Percentiles rank a stretch among this genome's conserved stretches.
These are phyloP conservation scores for Scytalidium lignicola DNA, from an alignment of 2,329 filamentous ascomycete species.

Conservation along the genomic window DNA sequence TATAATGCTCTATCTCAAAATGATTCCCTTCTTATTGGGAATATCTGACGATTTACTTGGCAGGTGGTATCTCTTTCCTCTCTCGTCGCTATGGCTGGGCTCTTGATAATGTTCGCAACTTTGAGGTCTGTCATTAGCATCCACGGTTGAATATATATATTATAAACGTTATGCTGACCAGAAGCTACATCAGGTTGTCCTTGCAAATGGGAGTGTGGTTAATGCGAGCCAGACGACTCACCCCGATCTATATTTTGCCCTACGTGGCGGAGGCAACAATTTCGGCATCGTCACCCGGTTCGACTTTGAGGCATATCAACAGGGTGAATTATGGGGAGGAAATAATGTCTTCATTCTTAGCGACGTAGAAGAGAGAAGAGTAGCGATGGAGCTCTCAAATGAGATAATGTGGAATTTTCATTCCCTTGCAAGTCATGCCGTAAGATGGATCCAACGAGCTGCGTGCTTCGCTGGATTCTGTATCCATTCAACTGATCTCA, in stretches of 20 bases:
- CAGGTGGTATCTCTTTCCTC: slow-evolving; percentile 14
- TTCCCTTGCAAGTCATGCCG: not conserved
- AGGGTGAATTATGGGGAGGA: slow-evolving; percentile 8
- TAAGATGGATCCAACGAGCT: not conserved
- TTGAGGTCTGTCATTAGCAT: slow-evolving; percentile 7
- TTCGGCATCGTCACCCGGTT: slow-evolving; percentile 48
- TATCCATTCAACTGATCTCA: not conserved
- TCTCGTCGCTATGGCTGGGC: slow-evolving; percentile 13
- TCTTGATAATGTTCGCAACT: slow-evolving; percentile 10
- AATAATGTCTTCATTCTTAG: not conserved
- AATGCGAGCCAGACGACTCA: slow-evolving; percentile 37
- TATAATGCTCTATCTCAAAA: not conserved
- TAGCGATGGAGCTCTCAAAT: not conserved
- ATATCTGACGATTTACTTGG: not conserved
- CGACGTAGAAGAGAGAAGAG: not conserved
- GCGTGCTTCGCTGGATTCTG: not conserved
- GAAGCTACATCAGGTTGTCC: slow-evolving; percentile 38
- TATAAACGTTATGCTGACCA: not conserved
- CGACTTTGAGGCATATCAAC: slow-evolving; percentile 31
- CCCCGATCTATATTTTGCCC: slow-evolving; percentile 44
- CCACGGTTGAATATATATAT: slow-evolving; percentile 24
- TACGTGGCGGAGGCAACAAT: slow-evolving; percentile 52
- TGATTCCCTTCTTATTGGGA: not conserved
- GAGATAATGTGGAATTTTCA: not conserved
- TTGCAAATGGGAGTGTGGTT: slow-evolving; percentile 43